phyloP scores from a whole-genome alignment of 2,329 filamentous ascomycete genomes.

The Chaetomiaceae sp. region DNA sequence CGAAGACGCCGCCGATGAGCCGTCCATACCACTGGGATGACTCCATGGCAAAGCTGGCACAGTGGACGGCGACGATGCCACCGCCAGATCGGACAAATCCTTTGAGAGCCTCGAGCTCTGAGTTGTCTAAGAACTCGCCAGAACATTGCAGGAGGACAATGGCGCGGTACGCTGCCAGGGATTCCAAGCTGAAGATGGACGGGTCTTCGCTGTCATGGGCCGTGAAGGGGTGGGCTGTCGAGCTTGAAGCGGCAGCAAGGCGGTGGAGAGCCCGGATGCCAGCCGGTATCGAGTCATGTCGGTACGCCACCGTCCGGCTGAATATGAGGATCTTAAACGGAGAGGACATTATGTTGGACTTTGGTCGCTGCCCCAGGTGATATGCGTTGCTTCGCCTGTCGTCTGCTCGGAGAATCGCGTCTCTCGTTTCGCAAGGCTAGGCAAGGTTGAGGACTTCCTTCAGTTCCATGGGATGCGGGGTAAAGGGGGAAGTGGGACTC shows the following conservation, averaged over 20 bases:
- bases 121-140: slow-evolving; percentile 33
- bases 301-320: slow-evolving; percentile 35
- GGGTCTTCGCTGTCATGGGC: slow-evolving; percentile 36
- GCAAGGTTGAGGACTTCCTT: no score
- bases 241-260: slow-evolving; percentile 26
- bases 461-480: no score
- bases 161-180: slow-evolving; percentile 32
- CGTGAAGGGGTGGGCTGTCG: slow-evolving; percentile 25
- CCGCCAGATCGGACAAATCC: slow-evolving; percentile 33
- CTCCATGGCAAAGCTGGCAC: slow-evolving; percentile 33
- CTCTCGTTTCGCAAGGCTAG: no score
- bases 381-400: no score
- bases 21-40: slow-evolving; percentile 34
- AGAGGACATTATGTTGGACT: background rate
- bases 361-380: no score
- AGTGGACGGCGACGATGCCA: slow-evolving; percentile 39
- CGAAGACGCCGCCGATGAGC: slow-evolving; percentile 37
- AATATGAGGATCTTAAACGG: slow-evolving; percentile 35
- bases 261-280: slow-evolving; percentile 31
- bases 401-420: no score
- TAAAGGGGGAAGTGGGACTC: no score
- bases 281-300: slow-evolving; percentile 37
- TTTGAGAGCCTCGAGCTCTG: slow-evolving; percentile 33
- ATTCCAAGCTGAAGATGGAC: slow-evolving; percentile 28
- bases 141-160: slow-evolving; percentile 38